A percentile compares a stretch with the other conserved stretches of the same genome.
Conservation (phyloP, 164 flowering plant species). For the Akebia trifoliata region DNA sequence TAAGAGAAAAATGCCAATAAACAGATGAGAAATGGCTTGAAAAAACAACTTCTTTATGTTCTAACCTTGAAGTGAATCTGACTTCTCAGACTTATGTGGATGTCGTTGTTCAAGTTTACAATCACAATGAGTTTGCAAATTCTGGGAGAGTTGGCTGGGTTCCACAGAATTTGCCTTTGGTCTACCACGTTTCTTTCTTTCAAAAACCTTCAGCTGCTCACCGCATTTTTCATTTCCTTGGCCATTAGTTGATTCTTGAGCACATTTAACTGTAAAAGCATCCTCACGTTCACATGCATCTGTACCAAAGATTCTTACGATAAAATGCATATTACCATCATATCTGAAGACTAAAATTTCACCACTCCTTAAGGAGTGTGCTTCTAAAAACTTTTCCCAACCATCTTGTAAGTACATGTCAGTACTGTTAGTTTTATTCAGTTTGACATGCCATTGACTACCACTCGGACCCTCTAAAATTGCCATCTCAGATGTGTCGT, state of each 20-base stretch:
- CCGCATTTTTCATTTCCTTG: background rate
- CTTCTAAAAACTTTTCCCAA: slow-evolving; percentile 2
- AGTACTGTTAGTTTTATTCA: background rate
- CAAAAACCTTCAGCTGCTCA: background rate
- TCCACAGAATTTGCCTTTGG: background rate
- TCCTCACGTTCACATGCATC: slow-evolving; percentile 15
- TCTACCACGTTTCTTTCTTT: background rate
- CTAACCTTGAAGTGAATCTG: background rate
- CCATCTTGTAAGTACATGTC: slow-evolving; percentile 3
- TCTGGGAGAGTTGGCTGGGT: background rate
- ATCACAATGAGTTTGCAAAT: background rate
- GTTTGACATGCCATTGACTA: background rate
- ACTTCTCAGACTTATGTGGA: background rate
- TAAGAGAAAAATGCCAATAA: too few species aligned
- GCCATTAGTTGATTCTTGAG: background rate
- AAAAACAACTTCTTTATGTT: background rate
- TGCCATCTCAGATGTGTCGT: background rate
- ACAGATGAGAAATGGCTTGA: too few species aligned
- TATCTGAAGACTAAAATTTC: slow-evolving; percentile 21
- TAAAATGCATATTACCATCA: slow-evolving; percentile 21
- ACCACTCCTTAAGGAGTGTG: slow-evolving; percentile 14
- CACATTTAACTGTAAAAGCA: background rate
- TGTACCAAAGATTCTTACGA: slow-evolving; percentile 15
- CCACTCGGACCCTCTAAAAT: slow-evolving; percentile 10
- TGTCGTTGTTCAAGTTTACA: background rate